Conservation (phyloP, 768 basidiomycete genomes). For the Mycena chlorophos region DNA sequence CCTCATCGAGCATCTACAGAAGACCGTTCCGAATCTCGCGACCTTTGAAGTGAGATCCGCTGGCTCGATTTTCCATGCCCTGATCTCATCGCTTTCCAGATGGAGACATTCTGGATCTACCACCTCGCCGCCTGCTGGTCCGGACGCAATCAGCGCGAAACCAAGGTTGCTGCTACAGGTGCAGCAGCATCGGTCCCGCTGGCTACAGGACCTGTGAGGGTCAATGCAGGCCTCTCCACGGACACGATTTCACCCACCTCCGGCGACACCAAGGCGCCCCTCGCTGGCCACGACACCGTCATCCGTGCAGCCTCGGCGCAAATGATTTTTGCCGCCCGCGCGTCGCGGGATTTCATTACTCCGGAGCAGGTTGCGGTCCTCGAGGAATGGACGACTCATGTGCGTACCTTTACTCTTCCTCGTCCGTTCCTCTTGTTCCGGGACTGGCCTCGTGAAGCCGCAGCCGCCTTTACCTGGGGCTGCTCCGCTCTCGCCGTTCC, state of each 20-base stretch:
- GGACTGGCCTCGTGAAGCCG: too few species aligned
- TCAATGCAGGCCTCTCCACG: constrained; percentile 31
- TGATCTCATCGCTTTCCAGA: constrained; percentile 43
- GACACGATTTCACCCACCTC: constrained; percentile 9
- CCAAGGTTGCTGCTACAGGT: constrained; percentile 19
- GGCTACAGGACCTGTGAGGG: constrained; percentile 45
- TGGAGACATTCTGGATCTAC: constrained; percentile 83
- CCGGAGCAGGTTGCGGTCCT: constrained; percentile 60
- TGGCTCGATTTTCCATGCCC: constrained; percentile 7
- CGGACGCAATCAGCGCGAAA: constrained; percentile 29
- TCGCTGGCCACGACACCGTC: constrained; percentile 31
- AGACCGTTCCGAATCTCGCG: constrained; percentile 51
- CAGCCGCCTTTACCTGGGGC: too few species aligned
- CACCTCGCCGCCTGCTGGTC: constrained; percentile 77
- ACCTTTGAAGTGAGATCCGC: constrained; percentile 68
- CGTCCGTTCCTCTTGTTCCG: constrained; percentile 2
- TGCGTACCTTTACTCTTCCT: constrained; percentile 23
- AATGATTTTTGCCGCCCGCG: constrained; percentile 79
- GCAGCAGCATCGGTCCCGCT: constrained; percentile 38
- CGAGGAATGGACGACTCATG: constrained; percentile 62
- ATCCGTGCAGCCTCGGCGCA: constrained; percentile 81
- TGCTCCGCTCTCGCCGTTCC: background rate
- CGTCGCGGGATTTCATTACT: constrained; percentile 71
- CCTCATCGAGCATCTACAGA: constrained; percentile 58
- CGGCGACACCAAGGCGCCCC: background rate